Base-by-base conservation (phyloP, 108 stramenopile species). In the Chaetoceros tenuissimus region DNA sequence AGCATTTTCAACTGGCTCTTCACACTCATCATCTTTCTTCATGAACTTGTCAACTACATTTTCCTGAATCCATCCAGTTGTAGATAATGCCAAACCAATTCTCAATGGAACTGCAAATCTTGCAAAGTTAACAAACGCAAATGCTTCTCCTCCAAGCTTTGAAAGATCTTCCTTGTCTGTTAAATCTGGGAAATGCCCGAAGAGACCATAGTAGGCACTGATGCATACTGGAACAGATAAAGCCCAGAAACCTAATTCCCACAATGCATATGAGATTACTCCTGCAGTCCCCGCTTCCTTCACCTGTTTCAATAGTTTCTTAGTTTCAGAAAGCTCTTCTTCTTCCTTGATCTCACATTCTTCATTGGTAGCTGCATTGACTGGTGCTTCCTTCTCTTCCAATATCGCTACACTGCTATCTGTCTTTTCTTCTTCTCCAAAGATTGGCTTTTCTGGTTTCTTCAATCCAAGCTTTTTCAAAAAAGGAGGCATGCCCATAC, bases 91-190 rank as follows among this genome's bases (percentile, higher is more conserved):
- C 51, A 88, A 56, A 8, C 92, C 92, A 53, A 93, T 85, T 51
- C 92, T 64, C 21, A 93, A 63, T 1, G 92, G 92, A 10, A 93
- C 85, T 3, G 92, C 92, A 53, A 93, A 83, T 54, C 92, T 64
- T 22, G 92, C 92, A 79, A 93, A 84, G 56, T 89, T 93, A 29
- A 83, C 84, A 74, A 93, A 93, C 21, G 92, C 92, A 77, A 89
- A 89, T 10, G 85, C 85, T 73, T 89, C 87, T 3, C 77, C 87
- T 5, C 81, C 80, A 25, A 93, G 48, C 60, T 89, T 82, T 31
- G 78, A 63, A 49, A 82, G 40, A 46, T 89, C 92, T 28, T 89
- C 92, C 24, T 53, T 62, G 58, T 85, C 75, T 1, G 62, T 57
- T 13, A 87, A 69, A 72, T 93, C 84, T 26, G 87, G 92, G 79